Conservation (phyloP, 805 yeast species). For the Saturnispora sekii region DNA sequence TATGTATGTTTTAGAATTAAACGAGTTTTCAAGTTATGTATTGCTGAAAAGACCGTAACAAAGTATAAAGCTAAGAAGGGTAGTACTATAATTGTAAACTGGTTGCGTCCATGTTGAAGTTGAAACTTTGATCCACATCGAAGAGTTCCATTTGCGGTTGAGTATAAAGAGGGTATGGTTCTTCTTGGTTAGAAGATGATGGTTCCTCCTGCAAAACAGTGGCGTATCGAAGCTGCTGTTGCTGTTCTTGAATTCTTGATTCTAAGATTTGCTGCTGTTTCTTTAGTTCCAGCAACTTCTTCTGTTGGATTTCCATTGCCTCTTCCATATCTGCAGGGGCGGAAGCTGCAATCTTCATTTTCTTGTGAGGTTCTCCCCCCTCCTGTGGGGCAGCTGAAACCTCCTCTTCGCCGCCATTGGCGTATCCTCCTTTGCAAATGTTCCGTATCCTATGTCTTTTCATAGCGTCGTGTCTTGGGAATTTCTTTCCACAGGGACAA, state of each 20-base stretch:
- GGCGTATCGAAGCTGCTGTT: conserved; percentile 6
- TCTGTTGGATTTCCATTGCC: conserved; percentile 3
- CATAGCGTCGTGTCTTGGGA: conserved; percentile 83
- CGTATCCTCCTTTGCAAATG: conserved; percentile 72
- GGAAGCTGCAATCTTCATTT: background rate
- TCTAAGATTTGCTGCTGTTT: conserved; percentile 6
- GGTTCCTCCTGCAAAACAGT: background rate
- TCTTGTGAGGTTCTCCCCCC: conserved; percentile 2
- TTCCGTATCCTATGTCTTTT: conserved; percentile 69
- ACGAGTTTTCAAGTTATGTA: background rate
- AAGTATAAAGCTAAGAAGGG: background rate
- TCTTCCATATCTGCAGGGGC: background rate
- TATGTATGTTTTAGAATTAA: background rate
- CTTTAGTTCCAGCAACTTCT: background rate
- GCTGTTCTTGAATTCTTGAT: conserved; percentile 4
- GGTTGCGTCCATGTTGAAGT: conserved; percentile 1
- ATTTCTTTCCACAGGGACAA: conserved; percentile 93
- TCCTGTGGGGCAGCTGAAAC: conserved; percentile 17
- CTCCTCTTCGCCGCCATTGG: conserved; percentile 16
- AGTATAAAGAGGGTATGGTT: background rate
- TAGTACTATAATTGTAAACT: conserved; percentile 2
- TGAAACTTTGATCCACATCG: conserved; percentile 7
- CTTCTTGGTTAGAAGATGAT: background rate
- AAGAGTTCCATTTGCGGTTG: conserved; percentile 3
- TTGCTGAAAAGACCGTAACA: background rate